Evolutionary conservation across 345 rosid genomes (phyloP).

Genomic region (Salix arbutifolia): DNA sequence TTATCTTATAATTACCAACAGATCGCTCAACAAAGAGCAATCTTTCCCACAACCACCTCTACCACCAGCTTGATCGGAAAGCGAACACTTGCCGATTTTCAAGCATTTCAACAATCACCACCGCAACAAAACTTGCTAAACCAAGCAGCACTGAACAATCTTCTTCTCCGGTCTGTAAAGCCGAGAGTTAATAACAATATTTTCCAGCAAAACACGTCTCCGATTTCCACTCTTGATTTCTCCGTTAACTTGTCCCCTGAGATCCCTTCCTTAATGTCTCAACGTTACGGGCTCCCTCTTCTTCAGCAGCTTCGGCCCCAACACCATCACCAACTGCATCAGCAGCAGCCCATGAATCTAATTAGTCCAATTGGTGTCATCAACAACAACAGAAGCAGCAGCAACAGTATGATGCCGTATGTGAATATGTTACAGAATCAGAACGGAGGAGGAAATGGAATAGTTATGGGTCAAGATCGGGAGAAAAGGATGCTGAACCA

Average conservation of each 20-base stretch:
- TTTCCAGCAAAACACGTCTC: constrained; percentile 38
- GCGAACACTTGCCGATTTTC: constrained; percentile 66
- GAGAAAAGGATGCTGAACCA: constrained; percentile 70
- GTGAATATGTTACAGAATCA: constrained; percentile 34
- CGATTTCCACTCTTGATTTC: constrained; percentile 46
- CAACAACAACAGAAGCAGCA: neutral
- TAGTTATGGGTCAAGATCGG: constrained; percentile 29
- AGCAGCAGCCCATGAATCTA: constrained; percentile 1
- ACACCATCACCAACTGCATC: neutral
- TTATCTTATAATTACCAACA: constrained; percentile 20
- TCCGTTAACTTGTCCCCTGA: constrained; percentile 25
- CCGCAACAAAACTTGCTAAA: constrained; percentile 10
- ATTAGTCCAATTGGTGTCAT: neutral
- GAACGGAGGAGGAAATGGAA: constrained; percentile 8
- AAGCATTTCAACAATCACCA: constrained; percentile 32
- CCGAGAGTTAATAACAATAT: constrained; percentile 30
- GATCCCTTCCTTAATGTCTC: constrained; percentile 31
- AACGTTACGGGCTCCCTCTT: constrained; percentile 48
- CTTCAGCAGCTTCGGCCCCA: constrained; percentile 49
- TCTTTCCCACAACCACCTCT: neutral
- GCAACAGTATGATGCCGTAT: constrained; percentile 24
- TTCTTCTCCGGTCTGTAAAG: constrained; percentile 73
- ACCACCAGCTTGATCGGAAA: constrained; percentile 45
- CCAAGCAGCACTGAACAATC: constrained; percentile 35
- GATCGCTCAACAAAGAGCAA: constrained; percentile 46